A percentile compares a stretch with the other conserved stretches of the same genome.
Conservation (phyloP, 495 filamentous ascomycete species). For the Halenospora varia region DNA sequence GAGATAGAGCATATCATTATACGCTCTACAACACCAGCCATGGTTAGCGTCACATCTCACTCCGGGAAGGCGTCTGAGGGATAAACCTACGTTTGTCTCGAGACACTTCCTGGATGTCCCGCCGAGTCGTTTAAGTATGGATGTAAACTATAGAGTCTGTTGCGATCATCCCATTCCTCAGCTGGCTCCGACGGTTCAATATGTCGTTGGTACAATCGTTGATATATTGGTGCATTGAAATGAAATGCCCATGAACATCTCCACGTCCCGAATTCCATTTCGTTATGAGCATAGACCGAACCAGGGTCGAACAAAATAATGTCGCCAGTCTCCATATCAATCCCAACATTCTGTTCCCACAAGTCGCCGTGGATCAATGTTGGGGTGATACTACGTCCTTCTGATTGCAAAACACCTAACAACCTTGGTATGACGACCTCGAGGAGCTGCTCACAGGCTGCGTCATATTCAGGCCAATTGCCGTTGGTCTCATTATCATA, state of each 20-base stretch:
- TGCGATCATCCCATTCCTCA: slow-evolving; percentile 31
- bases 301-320: slow-evolving; percentile 44
- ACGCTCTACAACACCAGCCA: slow-evolving; percentile 21
- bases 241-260: slow-evolving; percentile 5
- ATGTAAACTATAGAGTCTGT: slow-evolving; percentile 33
- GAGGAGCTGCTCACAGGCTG: slow-evolving; percentile 6
- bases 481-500: slow-evolving; percentile 22
- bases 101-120: slow-evolving; percentile 29
- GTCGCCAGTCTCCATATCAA: slow-evolving; percentile 29
- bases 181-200: slow-evolving; percentile 18
- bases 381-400: slow-evolving; percentile 30
- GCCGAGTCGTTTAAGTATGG: slow-evolving; percentile 31
- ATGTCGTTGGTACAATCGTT: slow-evolving; percentile 24
- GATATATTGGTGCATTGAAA: slow-evolving; percentile 6
- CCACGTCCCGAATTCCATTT: slow-evolving; percentile 40
- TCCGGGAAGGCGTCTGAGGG: not conserved
- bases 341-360: slow-evolving; percentile 35
- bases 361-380: slow-evolving; percentile 34
- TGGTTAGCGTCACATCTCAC: no score
- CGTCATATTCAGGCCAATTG: slow-evolving; percentile 18
- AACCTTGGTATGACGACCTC: slow-evolving; percentile 28
- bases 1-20: slow-evolving; percentile 36
- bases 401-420: slow-evolving; percentile 23
- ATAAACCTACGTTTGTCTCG: slow-evolving; percentile 29
- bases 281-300: slow-evolving; percentile 46